These are phyloP conservation scores for Xylaria sp. DNA, from an alignment of 2,329 filamentous ascomycete species.

Conservation along the genomic window DNA sequence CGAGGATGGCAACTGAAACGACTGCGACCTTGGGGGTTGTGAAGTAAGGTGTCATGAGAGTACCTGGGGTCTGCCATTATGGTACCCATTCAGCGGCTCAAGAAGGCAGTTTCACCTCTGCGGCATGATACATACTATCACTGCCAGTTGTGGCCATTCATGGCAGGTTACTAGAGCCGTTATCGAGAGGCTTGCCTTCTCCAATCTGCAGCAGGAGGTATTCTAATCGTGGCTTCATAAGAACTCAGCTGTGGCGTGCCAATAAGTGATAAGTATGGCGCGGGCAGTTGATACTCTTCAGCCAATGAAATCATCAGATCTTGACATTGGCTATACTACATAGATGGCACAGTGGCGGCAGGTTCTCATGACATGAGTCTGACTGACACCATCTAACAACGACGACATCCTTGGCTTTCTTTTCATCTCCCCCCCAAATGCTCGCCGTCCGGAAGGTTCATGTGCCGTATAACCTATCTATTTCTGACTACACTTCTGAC, in stretches of 20 bases:
- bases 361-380: slow-evolving; percentile 2
- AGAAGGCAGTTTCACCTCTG: slow-evolving; percentile 27
- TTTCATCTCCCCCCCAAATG: neutral
- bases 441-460: slow-evolving; percentile 14
- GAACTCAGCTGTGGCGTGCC: slow-evolving; percentile 35
- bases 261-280: slow-evolving; percentile 6
- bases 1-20: slow-evolving; percentile 30
- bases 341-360: neutral
- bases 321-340: neutral
- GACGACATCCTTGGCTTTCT: neutral
- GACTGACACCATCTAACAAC: slow-evolving; percentile 20
- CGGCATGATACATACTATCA: neutral
- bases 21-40: slow-evolving; percentile 23
- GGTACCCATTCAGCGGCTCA: slow-evolving; percentile 33
- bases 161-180: slow-evolving; percentile 2
- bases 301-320: slow-evolving; percentile 19
- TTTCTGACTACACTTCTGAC: slow-evolving; percentile 2
- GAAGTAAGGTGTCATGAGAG: slow-evolving; percentile 20
- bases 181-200: slow-evolving; percentile 19
- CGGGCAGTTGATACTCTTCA: slow-evolving; percentile 11
- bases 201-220: slow-evolving; percentile 8
- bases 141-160: neutral
- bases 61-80: slow-evolving; percentile 11
- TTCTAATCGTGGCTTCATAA: slow-evolving; percentile 22
- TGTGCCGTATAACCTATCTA: slow-evolving; percentile 41